Base-by-base conservation (phyloP, 139 green algal genomes). In the Penium margaritaceum region DNA sequence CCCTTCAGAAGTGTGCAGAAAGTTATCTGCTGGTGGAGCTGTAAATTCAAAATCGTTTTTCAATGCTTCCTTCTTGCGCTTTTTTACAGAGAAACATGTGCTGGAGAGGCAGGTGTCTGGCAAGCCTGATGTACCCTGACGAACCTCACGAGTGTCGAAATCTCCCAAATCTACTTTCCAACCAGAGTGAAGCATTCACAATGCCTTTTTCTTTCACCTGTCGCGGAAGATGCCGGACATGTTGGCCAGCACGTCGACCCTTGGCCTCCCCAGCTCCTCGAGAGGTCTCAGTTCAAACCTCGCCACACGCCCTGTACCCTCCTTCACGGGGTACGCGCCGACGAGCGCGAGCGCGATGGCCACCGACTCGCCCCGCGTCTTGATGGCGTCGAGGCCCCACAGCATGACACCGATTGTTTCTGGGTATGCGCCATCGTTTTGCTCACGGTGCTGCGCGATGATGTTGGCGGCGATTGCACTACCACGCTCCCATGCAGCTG, bases 311-410 rank as follows among this genome's bases (percentile, higher is more conserved):
- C 91, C 92, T 1, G 90, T 96, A 58, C 86, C 87, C 63, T 81
- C 81, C 34, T 90, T 87, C 21, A 97, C 77, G 0, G 89, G 85
- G n/a, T 82, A 73, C 0, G 91, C 93, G 2, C 91, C 87, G 4
- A 97, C 84, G 58, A 98, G 75, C 24, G 85, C 58, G 30, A 98
- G 85, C 43, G 89, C 90, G 44, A 98, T 95, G 14, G 65, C 93
- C 27, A 78, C 57, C 19, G 24, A 66, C 66, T 84, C 77, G 2
- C 84, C 86, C 69, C 95, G 95, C 37, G 93, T 98, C 80, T 98
- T 98, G 79, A 98, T 98, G 0, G 90, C 87, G 71, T 98, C 94
- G 53, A 98, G 84, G 0, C 94, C 94, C 94, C 94, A 99, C 39
- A 99, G 85, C 71, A 95, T 96, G 17, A 99, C 91, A 3, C 89